These are phyloP conservation scores for Suhomyces bribrorum DNA, from an alignment of 1,139 yeast species.

Conservation along the genomic window DNA sequence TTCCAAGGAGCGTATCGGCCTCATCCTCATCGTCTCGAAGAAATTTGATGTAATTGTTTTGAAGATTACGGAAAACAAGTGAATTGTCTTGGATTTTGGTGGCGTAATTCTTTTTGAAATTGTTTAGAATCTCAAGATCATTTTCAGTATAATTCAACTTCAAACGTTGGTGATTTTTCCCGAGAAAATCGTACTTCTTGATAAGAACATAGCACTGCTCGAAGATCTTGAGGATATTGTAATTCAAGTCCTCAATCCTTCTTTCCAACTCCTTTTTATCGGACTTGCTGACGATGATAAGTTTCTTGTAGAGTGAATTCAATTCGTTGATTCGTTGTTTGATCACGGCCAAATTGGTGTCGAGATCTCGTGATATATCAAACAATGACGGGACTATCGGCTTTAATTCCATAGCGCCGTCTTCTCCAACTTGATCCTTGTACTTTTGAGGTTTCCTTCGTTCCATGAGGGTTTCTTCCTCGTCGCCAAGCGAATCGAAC, in stretches of 20 bases:
- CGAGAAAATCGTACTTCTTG: constrained; percentile 61
- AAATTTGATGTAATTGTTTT: constrained; percentile 81
- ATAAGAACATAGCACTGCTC: constrained; percentile 78
- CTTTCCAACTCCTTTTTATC: constrained; percentile 73
- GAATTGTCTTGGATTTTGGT: constrained; percentile 77
- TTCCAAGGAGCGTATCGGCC: constrained; percentile 25
- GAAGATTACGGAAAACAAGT: constrained; percentile 78
- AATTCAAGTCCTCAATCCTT: constrained; percentile 73
- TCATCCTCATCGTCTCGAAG: constrained; percentile 69
- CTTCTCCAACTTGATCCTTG: constrained; percentile 18
- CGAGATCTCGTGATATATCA: constrained; percentile 73
- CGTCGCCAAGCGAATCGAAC: constrained; percentile 49
- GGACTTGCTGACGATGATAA: constrained; percentile 81
- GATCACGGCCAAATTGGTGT: constrained; percentile 54
- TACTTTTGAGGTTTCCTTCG: constrained; percentile 17
- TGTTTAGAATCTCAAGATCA: constrained; percentile 69
- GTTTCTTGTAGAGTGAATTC: constrained; percentile 72
- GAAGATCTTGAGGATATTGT: constrained; percentile 66
- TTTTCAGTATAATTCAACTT: constrained; percentile 39
- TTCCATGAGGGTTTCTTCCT: constrained; percentile 55
- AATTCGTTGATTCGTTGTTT: constrained; percentile 55
- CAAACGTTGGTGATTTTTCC: constrained; percentile 38
- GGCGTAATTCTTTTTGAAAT: constrained; percentile 84
- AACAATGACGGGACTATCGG: constrained; percentile 76
- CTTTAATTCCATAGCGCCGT: constrained; percentile 45